These are phyloP conservation scores for Eremochloa ophiuroides DNA, from an alignment of 176 grass and related monocot genomes.

Conservation along the genomic window DNA sequence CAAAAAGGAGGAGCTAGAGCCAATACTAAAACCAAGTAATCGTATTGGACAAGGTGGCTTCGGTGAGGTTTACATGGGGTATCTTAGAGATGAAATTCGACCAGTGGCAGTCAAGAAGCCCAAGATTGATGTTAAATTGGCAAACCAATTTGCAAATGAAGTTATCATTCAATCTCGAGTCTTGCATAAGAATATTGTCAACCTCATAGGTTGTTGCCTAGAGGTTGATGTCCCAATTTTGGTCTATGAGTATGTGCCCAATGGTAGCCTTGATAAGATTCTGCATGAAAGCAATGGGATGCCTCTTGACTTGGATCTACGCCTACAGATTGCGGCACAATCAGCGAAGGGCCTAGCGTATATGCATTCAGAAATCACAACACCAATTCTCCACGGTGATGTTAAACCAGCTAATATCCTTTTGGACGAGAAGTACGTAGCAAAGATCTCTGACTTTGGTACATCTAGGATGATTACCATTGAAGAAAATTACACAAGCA, in stretches of 20 bases:
- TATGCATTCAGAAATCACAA: constrained; percentile 21
- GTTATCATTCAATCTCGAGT: constrained; percentile 42
- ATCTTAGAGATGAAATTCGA: constrained; percentile 14
- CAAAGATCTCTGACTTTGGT: not conserved
- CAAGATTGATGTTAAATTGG: constrained; percentile 3
- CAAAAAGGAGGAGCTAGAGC: not conserved
- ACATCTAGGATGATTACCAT: constrained; percentile 17
- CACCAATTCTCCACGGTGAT: constrained; percentile 8
- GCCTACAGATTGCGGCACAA: constrained; percentile 12
- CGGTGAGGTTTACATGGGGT: constrained; percentile 31
- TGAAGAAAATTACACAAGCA: not conserved
- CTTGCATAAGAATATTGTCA: constrained; percentile 40
- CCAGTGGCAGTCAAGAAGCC: constrained; percentile 38
- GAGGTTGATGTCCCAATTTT: constrained; percentile 37
- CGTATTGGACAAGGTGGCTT: constrained; percentile 4
- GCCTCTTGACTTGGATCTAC: not conserved
- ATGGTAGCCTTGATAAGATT: constrained; percentile 26
- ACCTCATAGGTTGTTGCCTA: constrained; percentile 31
- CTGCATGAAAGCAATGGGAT: constrained; percentile 1
- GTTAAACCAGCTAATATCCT: constrained; percentile 6
- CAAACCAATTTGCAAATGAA: constrained; percentile 41
- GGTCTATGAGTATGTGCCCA: constrained; percentile 33
- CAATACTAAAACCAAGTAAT: not conserved
- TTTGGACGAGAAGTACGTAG: not conserved
- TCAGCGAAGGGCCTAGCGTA: constrained; percentile 28